These are phyloP conservation scores for Eurotiales sp. DNA, from an alignment of 2,329 filamentous ascomycete genomes.

Conservation along the genomic window DNA sequence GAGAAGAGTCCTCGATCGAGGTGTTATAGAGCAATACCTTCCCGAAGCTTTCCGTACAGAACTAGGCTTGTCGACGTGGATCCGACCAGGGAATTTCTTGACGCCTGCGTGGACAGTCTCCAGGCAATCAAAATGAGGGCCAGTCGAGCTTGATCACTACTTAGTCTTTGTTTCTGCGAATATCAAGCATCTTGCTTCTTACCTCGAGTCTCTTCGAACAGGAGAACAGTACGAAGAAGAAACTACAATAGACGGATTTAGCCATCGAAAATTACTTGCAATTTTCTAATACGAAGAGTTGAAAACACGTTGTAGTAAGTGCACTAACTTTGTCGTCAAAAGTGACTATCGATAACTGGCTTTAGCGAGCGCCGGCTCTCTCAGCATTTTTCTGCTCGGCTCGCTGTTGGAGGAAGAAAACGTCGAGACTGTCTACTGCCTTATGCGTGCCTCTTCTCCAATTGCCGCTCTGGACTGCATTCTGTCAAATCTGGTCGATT, in stretches of 20 bases:
- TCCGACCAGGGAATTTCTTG: background rate
- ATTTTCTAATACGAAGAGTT: too few relatives aligned
- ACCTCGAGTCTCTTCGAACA: background rate
- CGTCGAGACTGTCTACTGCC: background rate
- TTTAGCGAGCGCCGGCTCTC: too few relatives aligned
- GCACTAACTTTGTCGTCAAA: background rate
- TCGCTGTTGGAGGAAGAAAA: background rate
- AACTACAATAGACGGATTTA: too few relatives aligned
- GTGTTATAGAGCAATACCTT: background rate
- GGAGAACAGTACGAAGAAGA: background rate
- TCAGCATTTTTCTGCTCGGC: background rate
- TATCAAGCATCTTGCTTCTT: background rate
- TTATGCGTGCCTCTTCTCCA: background rate
- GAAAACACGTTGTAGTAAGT: background rate
- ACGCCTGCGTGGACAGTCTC: background rate
- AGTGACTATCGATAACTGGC: too few relatives aligned
- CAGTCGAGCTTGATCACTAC: background rate
- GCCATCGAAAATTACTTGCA: too few relatives aligned
- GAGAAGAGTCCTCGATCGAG: too few relatives aligned
- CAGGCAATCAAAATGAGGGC: background rate
- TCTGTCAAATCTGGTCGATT: conserved; percentile 20
- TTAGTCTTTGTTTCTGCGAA: background rate
- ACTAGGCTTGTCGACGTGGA: background rate
- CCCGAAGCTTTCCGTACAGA: background rate
- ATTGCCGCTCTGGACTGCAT: background rate